These are phyloP conservation scores for Neofusicoccum parvum DNA, from an alignment of 2,329 filamentous ascomycete genomes.

Conservation along the genomic window DNA sequence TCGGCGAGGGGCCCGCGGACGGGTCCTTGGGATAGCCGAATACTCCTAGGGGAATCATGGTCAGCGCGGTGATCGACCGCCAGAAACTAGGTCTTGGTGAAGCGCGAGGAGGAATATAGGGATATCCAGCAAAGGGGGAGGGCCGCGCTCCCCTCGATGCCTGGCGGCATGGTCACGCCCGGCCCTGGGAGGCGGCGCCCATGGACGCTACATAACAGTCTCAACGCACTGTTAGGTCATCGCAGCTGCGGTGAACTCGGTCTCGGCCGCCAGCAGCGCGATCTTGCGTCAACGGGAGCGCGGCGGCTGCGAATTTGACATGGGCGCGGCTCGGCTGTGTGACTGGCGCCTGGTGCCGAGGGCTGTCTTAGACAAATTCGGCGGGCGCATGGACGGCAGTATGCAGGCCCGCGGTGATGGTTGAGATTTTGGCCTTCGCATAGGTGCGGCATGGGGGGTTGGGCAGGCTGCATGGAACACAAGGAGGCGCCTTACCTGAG, in stretches of 20 bases:
- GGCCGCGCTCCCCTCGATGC: slow-evolving; percentile 3
- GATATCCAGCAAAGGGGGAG: slow-evolving; percentile 19
- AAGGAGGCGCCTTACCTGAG: slow-evolving; percentile 21
- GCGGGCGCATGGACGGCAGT: slow-evolving; percentile 25
- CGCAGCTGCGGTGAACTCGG: slow-evolving; percentile 35
- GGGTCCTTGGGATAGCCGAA: slow-evolving; percentile 35
- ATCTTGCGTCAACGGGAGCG: slow-evolving; percentile 19
- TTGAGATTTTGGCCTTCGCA: slow-evolving; percentile 16
- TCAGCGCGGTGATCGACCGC: slow-evolving; percentile 31
- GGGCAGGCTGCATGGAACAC: slow-evolving; percentile 20
- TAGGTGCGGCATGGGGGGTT: slow-evolving; percentile 14
- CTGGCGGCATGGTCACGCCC: neutral
- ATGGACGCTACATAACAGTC: slow-evolving; percentile 28
- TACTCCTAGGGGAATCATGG: slow-evolving; percentile 44
- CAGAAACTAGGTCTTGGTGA: slow-evolving; percentile 6
- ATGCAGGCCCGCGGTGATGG: slow-evolving; percentile 17
- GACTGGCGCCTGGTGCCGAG: slow-evolving; percentile 36
- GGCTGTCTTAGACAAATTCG: slow-evolving; percentile 31
- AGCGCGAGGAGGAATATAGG: slow-evolving; percentile 15
- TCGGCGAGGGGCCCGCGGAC: neutral
- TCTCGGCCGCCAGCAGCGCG: slow-evolving; percentile 31
- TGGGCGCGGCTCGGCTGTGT: slow-evolving; percentile 31
- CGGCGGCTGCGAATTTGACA: slow-evolving; percentile 4
- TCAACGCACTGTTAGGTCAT: slow-evolving; percentile 31
- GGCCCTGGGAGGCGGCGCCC: slow-evolving; percentile 20